Evolutionary conservation across 352 stramenopile genomes (phyloP).

Genomic region (Globisporangium spinosum): DNA sequence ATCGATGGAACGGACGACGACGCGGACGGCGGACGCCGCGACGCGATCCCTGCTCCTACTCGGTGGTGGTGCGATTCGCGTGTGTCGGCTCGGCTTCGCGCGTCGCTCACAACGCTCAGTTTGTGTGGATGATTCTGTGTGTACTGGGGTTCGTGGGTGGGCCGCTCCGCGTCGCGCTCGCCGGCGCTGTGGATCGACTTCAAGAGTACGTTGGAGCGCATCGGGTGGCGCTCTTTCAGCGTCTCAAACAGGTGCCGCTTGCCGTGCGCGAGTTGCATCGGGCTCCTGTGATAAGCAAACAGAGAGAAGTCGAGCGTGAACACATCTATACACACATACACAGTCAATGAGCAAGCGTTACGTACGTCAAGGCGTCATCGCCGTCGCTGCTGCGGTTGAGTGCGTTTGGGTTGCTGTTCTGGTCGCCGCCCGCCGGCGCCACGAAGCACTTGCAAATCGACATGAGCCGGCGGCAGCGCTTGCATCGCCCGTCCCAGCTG

Average conservation of each 20-base stretch:
- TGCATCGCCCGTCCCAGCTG: conserved; percentile 21
- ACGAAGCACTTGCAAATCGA: conserved; percentile 21
- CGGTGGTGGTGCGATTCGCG: background rate
- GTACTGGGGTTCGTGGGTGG: background rate
- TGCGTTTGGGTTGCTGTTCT: conserved; percentile 12
- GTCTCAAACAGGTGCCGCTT: conserved; percentile 22
- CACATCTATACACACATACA: background rate
- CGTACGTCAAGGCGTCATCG: conserved; percentile 9
- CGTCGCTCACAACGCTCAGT: background rate
- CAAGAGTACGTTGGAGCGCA: conserved; percentile 12
- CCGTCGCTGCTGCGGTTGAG: conserved; percentile 1
- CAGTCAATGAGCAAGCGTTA: background rate
- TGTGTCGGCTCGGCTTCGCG: conserved; percentile 6
- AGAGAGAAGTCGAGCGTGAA: background rate
- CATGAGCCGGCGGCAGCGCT: conserved; percentile 19
- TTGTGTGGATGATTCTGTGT: background rate
- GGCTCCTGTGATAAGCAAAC: background rate
- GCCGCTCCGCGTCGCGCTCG: background rate
- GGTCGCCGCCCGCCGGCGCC: background rate
- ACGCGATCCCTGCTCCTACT: background rate
- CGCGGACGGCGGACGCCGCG: background rate
- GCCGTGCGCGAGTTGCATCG: conserved; percentile 12
- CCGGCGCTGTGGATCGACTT: conserved; percentile 7
- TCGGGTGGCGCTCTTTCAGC: conserved; percentile 16
- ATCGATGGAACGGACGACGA: conserved; percentile 11